A percentile compares a stretch with the other conserved stretches of the same genome.
These are phyloP conservation scores for Penicillium occitanis DNA, from an alignment of 2,329 filamentous ascomycete species.

Conservation along the genomic window DNA sequence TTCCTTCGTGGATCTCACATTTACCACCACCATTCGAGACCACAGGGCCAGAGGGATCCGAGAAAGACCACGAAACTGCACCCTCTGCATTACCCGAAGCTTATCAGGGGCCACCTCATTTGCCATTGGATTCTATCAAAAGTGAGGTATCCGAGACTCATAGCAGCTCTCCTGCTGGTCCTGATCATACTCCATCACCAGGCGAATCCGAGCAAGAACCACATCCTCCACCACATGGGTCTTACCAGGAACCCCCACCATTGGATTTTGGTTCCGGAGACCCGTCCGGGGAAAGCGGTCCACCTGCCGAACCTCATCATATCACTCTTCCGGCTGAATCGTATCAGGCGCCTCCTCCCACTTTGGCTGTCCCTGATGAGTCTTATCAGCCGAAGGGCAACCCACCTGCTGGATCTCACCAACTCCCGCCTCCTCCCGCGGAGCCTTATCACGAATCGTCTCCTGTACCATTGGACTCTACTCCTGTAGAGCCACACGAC, in stretches of 20 bases:
- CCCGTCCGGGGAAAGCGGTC: neutral
- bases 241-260: neutral
- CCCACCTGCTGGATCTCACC: neutral
- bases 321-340: neutral
- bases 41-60: neutral
- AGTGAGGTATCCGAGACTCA: neutral
- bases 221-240: neutral
- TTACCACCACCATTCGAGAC: neutral
- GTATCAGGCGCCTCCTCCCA: neutral
- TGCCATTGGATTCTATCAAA: neutral
- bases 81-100: neutral
- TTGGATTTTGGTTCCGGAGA: no score
- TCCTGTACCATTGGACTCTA: neutral
- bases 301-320: neutral
- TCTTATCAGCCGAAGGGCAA: neutral
- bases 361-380: neutral
- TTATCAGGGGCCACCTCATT: neutral
- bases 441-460: neutral
- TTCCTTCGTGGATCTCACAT: neutral
- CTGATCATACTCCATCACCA: neutral
- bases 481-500: neutral
- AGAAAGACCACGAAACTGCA: neutral
- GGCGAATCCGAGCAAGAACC: neutral
- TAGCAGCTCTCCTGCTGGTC: neutral
- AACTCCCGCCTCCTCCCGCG: neutral